These are phyloP conservation scores for Condylostoma magnum DNA, from an alignment of 169 alveolate genomes.

Conservation along the genomic window DNA sequence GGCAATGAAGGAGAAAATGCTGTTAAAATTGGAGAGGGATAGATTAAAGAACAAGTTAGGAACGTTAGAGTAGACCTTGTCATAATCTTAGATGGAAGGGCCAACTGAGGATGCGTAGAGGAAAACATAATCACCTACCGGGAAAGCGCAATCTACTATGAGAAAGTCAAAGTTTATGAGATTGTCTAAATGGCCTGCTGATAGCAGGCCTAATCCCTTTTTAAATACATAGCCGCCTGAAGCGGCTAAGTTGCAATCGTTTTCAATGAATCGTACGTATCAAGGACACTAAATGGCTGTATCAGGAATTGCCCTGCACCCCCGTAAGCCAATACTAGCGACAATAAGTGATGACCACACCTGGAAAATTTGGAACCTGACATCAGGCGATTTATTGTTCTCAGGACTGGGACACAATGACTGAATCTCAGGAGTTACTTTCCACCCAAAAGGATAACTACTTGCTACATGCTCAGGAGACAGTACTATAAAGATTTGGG, in stretches of 20 bases:
- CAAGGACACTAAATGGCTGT: constrained; percentile 86
- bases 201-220: constrained; percentile 73
- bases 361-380: constrained; percentile 93
- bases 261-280: constrained; percentile 49
- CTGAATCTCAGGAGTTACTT: constrained; percentile 89
- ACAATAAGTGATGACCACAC: constrained; percentile 94
- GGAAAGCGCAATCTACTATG: constrained; percentile 32
- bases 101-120: constrained; percentile 48
- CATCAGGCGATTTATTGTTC: constrained; percentile 91
- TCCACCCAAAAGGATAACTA: constrained; percentile 87
- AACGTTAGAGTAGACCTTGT: constrained; percentile 51
- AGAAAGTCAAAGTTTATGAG: constrained; percentile 33
- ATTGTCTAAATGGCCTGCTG: constrained; percentile 71
- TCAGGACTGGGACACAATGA: constrained; percentile 88
- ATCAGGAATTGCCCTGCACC: constrained; percentile 85
- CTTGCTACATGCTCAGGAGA: constrained; percentile 91
- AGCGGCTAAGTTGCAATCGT: constrained; percentile 11
- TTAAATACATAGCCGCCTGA: constrained; percentile 16
- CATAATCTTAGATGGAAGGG: constrained; percentile 41
- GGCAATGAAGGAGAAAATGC: constrained; percentile 86
- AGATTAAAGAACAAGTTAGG: constrained; percentile 72
- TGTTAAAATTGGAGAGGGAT: constrained; percentile 84
- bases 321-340: constrained; percentile 86
- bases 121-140: constrained; percentile 35
- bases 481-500: constrained; percentile 92